A percentile compares a stretch with the other conserved stretches of the same genome.
phyloP scores from a whole-genome alignment of 768 basidiomycete genomes.

The Termitomyces sp. region DNA sequence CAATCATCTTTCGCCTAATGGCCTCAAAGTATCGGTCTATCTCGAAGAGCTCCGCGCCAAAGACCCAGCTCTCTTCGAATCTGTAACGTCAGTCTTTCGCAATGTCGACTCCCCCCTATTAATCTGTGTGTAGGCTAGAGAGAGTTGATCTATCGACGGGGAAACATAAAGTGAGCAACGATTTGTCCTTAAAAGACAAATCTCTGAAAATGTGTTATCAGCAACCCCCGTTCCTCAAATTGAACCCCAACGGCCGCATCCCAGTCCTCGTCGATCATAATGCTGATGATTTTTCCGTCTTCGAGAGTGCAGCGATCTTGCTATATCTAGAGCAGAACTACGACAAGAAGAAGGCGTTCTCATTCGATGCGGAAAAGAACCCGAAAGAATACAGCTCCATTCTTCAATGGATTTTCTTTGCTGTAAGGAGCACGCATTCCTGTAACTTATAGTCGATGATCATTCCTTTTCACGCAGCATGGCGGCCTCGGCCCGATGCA shows the following conservation, averaged over 20 bases:
- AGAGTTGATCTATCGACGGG: constrained; percentile 8
- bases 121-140: neutral
- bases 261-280: constrained; percentile 59
- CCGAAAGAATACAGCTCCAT: constrained; percentile 64
- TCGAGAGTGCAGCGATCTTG: constrained; percentile 79
- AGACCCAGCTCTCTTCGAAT: constrained; percentile 6
- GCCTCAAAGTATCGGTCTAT: constrained; percentile 18
- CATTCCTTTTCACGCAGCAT: constrained; percentile 37
- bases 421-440: constrained; percentile 29
- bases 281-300: constrained; percentile 58
- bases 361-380: constrained; percentile 47
- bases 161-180: constrained; percentile 7
- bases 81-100: neutral
- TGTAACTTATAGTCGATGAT: neutral
- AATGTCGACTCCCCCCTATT: neutral
- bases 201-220: constrained; percentile 10
- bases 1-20: constrained; percentile 18
- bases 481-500: constrained; percentile 86
- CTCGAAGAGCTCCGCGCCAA: constrained; percentile 11
- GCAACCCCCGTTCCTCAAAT: constrained; percentile 66
- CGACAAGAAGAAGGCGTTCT: constrained; percentile 70
- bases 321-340: constrained; percentile 77
- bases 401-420: constrained; percentile 86
- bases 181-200: neutral
- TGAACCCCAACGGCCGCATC: constrained; percentile 73